Evolutionary conservation across 2,329 filamentous ascomycete genomes (phyloP).

Genomic region (Fusarium metavorans): DNA sequence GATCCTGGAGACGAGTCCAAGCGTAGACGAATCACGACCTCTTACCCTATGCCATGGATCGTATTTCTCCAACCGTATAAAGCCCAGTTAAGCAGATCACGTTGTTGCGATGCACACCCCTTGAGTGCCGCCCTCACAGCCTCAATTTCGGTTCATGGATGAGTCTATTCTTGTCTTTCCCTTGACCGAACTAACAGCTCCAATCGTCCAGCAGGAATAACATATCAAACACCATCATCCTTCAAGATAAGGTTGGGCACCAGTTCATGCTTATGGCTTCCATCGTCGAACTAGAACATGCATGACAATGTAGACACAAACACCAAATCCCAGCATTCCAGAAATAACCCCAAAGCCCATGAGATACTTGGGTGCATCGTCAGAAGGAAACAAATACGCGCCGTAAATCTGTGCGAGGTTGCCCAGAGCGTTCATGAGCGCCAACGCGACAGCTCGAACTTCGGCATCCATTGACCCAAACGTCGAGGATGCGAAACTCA

Average conservation of each 20-base stretch:
- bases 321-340: not conserved
- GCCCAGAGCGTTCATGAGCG: conserved; percentile 66
- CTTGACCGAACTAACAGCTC: not conserved
- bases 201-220: not conserved
- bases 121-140: not conserved
- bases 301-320: not conserved
- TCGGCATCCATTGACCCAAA: conserved; percentile 63
- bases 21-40: not conserved
- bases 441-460: conserved; percentile 60
- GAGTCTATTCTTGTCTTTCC: not conserved
- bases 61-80: not conserved
- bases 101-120: not conserved
- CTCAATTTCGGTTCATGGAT: not conserved
- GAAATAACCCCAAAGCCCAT: conserved; percentile 55
- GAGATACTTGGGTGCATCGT: conserved; percentile 62
- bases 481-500: conserved; percentile 64
- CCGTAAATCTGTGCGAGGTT: conserved; percentile 69
- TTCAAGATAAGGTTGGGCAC: not conserved
- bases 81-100: not conserved
- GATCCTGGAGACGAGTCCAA: not conserved
- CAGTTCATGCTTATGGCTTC: not conserved
- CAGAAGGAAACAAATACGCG: conserved; percentile 62
- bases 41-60: not conserved
- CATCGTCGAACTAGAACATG: not conserved
- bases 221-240: not conserved